Conservation (phyloP, 2,329 filamentous ascomycete genomes). For the Ophiostoma fasciatum region DNA sequence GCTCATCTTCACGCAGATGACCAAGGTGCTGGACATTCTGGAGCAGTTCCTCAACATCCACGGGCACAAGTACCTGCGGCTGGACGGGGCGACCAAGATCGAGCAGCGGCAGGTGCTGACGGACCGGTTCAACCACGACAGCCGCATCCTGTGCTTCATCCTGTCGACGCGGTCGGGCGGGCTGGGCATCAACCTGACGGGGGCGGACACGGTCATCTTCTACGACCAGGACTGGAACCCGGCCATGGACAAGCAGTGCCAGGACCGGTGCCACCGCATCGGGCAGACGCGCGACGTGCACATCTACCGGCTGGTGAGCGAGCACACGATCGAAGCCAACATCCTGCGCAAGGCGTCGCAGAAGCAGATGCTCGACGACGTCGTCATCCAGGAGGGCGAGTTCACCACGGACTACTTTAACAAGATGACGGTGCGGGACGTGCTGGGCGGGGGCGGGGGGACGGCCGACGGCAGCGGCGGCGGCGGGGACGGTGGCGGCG, state of each 20-base stretch:
- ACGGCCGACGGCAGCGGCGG: slow-evolving; percentile 12
- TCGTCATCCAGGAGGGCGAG: slow-evolving; percentile 94
- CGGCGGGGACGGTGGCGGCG: slow-evolving; percentile 40
- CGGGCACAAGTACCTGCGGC: slow-evolving; percentile 85
- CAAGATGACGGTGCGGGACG: slow-evolving; percentile 55
- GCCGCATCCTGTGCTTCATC: slow-evolving; percentile 87
- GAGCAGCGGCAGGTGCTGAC: slow-evolving; percentile 92
- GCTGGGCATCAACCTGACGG: slow-evolving; percentile 89
- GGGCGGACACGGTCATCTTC: slow-evolving; percentile 95
- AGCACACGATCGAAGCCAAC: slow-evolving; percentile 95
- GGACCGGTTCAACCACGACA: slow-evolving; percentile 91
- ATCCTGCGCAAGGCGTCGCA: slow-evolving; percentile 93
- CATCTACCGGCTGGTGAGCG: slow-evolving; percentile 86
- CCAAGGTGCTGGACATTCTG: slow-evolving; percentile 90
- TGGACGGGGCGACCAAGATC: slow-evolving; percentile 93
- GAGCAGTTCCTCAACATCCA: slow-evolving; percentile 98
- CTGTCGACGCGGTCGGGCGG: slow-evolving; percentile 88
- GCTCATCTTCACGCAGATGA: slow-evolving; percentile 99
- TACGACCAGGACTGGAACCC: slow-evolving; percentile 99
- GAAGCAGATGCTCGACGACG: slow-evolving; percentile 94
- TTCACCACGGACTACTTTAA: slow-evolving; percentile 97
- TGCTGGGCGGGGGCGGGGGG: slow-evolving; percentile 30
- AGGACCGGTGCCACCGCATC: slow-evolving; percentile 93
- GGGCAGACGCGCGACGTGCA: slow-evolving; percentile 95
- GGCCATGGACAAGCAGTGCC: slow-evolving; percentile 98